Evolutionary conservation across 2,329 filamentous ascomycete species (phyloP).

Genomic region (Cladosporium sp.): DNA sequence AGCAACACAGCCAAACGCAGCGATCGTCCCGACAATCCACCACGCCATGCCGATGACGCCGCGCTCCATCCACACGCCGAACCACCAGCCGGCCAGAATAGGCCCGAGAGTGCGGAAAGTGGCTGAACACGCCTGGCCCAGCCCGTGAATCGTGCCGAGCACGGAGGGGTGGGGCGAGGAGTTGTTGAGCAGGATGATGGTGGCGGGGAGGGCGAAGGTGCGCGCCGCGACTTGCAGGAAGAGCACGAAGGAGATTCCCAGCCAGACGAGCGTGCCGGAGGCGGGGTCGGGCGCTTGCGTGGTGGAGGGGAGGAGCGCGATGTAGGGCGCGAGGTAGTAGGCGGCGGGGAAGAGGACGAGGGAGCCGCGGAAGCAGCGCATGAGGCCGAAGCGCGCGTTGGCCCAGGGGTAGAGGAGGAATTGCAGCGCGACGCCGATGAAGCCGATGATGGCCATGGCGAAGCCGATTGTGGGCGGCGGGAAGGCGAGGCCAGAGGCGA

Average conservation of each 20-base stretch:
- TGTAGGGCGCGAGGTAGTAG: conserved; percentile 66
- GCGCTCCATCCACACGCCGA: conserved; percentile 49
- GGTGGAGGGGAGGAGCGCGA: conserved; percentile 61
- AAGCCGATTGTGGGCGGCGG: conserved; percentile 67
- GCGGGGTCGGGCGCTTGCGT: conserved; percentile 46
- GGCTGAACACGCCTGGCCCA: conserved; percentile 54
- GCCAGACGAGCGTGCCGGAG: conserved; percentile 58
- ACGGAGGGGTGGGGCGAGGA: conserved; percentile 52
- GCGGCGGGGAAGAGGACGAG: conserved; percentile 66
- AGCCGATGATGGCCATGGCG: conserved; percentile 71
- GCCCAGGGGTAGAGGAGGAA: conserved; percentile 67
- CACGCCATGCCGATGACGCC: conserved; percentile 55
- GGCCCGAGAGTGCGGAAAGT: conserved; percentile 55
- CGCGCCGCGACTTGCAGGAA: conserved; percentile 67
- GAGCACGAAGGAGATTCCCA: conserved; percentile 59
- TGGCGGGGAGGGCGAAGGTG: conserved; percentile 60
- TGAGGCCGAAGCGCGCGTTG: conserved; percentile 62
- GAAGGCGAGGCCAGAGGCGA: conserved; percentile 71
- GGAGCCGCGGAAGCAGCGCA: conserved; percentile 64
- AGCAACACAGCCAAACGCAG: conserved; percentile 54
- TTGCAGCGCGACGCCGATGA: conserved; percentile 70
- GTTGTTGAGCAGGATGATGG: conserved; percentile 57
- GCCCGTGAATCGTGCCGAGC: conserved; percentile 55
- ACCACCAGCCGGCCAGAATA: conserved; percentile 50
- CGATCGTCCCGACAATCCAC: conserved; percentile 54